Evolutionary conservation across 1,139 yeast genomes (phyloP).

Genomic region (Geotrichum fermentans): DNA sequence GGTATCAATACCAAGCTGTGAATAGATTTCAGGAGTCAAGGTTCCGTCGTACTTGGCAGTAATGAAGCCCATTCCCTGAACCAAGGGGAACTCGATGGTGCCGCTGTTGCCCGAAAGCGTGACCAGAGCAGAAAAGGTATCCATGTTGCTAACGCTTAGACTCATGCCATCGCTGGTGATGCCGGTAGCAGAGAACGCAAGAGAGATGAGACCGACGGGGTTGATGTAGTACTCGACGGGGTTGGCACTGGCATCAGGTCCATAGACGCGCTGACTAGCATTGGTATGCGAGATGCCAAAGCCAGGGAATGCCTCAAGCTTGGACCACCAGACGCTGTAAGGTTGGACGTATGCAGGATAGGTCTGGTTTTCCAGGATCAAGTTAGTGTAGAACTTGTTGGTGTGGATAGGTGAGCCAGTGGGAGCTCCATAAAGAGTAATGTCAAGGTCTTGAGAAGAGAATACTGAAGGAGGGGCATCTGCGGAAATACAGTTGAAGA

Average conservation of each 20-base stretch:
- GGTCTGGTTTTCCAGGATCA: constrained; percentile 61
- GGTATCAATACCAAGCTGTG: constrained; percentile 51
- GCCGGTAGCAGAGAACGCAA: constrained; percentile 35
- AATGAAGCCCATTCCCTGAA: constrained; percentile 77
- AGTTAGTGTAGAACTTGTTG: constrained; percentile 78
- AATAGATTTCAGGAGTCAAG: constrained; percentile 50
- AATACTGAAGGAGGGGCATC: constrained; percentile 49
- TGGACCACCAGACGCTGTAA: constrained; percentile 52
- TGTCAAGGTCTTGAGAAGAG: constrained; percentile 45
- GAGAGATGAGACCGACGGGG: constrained; percentile 39
- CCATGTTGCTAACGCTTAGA: constrained; percentile 44
- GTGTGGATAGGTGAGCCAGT: constrained; percentile 58
- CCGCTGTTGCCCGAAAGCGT: constrained; percentile 16
- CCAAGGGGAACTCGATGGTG: constrained; percentile 41
- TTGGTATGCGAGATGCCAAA: constrained; percentile 64
- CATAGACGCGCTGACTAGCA: constrained; percentile 58
- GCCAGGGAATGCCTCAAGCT: constrained; percentile 63
- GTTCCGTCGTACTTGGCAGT: constrained; percentile 59
- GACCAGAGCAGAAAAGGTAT: constrained; percentile 53
- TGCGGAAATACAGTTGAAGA: constrained; percentile 50
- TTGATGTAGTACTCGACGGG: constrained; percentile 38
- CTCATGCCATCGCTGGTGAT: constrained; percentile 47
- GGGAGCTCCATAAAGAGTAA: constrained; percentile 46
- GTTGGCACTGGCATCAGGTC: constrained; percentile 44
- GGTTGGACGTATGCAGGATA: constrained; percentile 52